These are phyloP conservation scores for Naganishia friedmannii DNA, from an alignment of 768 basidiomycete genomes.

Conservation along the genomic window DNA sequence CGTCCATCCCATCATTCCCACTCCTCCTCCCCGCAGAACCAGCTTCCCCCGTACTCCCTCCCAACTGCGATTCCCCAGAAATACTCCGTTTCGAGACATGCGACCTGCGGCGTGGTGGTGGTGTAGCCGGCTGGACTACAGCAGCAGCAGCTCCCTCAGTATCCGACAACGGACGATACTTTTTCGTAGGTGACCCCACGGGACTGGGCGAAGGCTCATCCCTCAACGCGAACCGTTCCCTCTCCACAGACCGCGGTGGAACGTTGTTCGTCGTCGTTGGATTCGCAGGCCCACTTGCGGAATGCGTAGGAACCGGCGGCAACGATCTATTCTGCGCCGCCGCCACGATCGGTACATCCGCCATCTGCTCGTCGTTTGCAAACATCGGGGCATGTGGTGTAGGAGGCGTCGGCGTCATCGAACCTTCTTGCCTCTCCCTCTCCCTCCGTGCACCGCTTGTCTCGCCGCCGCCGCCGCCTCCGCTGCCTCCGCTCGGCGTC, in stretches of 20 bases:
- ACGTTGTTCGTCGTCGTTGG: background rate
- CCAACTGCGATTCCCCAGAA: background rate
- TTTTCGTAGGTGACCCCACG: background rate
- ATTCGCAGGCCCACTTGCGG: background rate
- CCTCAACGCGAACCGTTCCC: slow-evolving; percentile 10
- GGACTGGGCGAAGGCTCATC: slow-evolving; percentile 17
- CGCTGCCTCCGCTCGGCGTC: slow-evolving; percentile 29
- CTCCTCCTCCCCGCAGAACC: too few relatives aligned
- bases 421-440: background rate
- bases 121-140: slow-evolving; percentile 1
- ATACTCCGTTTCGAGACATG: slow-evolving; percentile 1
- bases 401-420: slow-evolving; percentile 37
- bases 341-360: too few relatives aligned
- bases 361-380: background rate
- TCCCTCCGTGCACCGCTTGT: background rate
- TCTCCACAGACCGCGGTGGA: background rate
- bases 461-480: too few relatives aligned
- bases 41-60: background rate
- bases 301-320: background rate
- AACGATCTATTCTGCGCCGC: background rate
- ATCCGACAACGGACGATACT: background rate
- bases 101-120: slow-evolving; percentile 4
- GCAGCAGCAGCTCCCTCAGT: background rate
- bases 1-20: background rate
- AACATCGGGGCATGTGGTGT: slow-evolving; percentile 9